Base-by-base conservation (phyloP, 2,329 filamentous ascomycete genomes). In the Hymenotorrendiella dingleyae region DNA sequence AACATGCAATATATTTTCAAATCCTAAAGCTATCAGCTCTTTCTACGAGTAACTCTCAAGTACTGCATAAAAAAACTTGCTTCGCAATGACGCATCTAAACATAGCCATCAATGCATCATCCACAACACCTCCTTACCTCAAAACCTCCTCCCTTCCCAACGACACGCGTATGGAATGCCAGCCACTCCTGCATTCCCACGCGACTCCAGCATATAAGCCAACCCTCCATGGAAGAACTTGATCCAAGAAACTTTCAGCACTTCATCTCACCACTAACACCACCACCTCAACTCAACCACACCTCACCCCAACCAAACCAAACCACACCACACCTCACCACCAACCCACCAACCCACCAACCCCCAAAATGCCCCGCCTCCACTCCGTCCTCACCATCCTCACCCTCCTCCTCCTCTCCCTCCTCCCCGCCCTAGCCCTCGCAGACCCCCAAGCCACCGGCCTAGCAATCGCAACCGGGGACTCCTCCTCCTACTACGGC, bases 151-250 rank as follows among this genome's bases (percentile, higher is more conserved):
- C 10, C 30, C 9, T n/a, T 26, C n/a, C 2, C 3, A 9, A 5
- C 10, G 16, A 11, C 24, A 37, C 35, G 23, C 35, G 22, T 37
- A 28, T 19, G 35, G 35, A 37, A 37, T 37, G 35, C n/a, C 22
- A 37, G 35, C 22, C 35, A 4, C 19, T 11, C 10, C 11, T 37
- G n/a, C 22, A 37, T 27, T 37, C 22, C 14, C 16, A 10, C 11
- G 9, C n/a, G 11, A 20, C 9, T 21, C 11, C 32, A 19, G 24
- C 24, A 17, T 27, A 37, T 37, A 37, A 11, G 11, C 10, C 22
- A 14, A 11, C 9, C 17, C 23, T 28, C 20, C 19, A 7, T 21
- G 32, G 19, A 34, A 22, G 19, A 34, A 21, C 17, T 12, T 21
- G 12, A 11, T 21, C n/a, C n/a, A n/a, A n/a, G n/a, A n/a, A n/a